phyloP scores from a whole-genome alignment of 1,284 basidiomycete genomes.

The Coriolopsis trogii region DNA sequence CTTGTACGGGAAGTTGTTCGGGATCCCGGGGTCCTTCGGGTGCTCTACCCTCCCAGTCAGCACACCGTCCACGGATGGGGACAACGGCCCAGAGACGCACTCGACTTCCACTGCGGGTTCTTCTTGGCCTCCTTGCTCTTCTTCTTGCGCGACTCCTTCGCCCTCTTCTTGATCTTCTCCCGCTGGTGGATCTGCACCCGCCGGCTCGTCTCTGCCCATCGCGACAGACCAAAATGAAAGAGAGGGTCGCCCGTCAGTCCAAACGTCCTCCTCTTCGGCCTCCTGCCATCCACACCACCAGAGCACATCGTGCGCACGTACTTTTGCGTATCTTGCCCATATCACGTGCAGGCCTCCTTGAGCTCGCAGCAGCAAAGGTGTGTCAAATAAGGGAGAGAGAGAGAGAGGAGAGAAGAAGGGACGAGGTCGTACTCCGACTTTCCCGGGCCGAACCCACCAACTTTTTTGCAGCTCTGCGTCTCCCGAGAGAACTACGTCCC shows the following conservation, averaged over 20 bases:
- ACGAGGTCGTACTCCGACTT: not conserved
- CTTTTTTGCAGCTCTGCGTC: not conserved
- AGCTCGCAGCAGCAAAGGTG: no score
- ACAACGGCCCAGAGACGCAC: conserved; percentile 52
- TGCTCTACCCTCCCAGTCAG: conserved; percentile 46
- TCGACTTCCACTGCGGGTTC: conserved; percentile 89
- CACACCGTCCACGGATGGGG: conserved; percentile 1
- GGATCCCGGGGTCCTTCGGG: conserved; percentile 92
- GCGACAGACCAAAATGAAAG: not conserved
- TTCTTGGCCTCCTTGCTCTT: conserved; percentile 80
- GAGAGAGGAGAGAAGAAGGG: not conserved
- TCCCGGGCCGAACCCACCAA: not conserved
- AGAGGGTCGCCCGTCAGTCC: no score
- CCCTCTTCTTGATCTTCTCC: conserved; percentile 80
- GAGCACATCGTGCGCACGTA: conserved; percentile 44
- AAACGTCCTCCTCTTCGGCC: no score
- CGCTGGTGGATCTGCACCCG: conserved; percentile 76
- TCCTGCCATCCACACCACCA: no score
- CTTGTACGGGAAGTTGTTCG: conserved; percentile 97
- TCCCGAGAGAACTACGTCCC: not conserved
- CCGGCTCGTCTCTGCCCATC: conserved; percentile 80
- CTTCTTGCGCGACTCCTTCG: conserved; percentile 80
- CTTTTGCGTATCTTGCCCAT: conserved; percentile 81
- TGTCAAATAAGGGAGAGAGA: conserved; percentile 30
- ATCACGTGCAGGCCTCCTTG: no score